Base-by-base conservation (phyloP, 371 early-diverging fungal genomes). In the Neoconidiobolus thromboides region DNA sequence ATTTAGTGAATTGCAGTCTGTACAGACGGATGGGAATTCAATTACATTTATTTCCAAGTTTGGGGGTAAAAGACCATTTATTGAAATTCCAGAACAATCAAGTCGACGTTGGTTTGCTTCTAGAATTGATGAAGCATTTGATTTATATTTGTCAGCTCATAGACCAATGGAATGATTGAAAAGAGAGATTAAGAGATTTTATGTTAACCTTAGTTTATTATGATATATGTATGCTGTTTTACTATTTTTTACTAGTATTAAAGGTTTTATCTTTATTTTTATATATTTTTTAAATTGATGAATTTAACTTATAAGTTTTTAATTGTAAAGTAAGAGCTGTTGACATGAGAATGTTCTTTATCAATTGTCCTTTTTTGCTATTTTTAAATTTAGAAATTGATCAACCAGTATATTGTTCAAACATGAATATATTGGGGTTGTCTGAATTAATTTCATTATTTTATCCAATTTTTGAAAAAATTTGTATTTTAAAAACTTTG, bases 71-170 rank as follows among this genome's bases (percentile, higher is more conserved):
- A 51, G 60, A 12, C 60, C 60, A 7, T 59, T 59, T 14, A 59
- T 59, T 2, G 50, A 38, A 1, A 59, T 59, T 10, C 39, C 38
- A 26, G 60, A 59, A n/a, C 42, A 39, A 14, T 5, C 48, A 41
- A n/a, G 50, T 3, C 36, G 50, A 26, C 36, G 42, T 38, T 59
- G 60, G 60, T 59, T 59, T 41, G n/a, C 14, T 36, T 38, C 60
- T 7, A 26, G 48, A 12, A 47, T 59, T 37, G 60, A 59, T 10
- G 60, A 59, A 42, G 60, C 37, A 1, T 47, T 49, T 12, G 48
- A 59, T 41, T 7, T 40, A 14, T 50, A 50, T 51, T 37, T 46
- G 38, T 10, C 26, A n/a, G 9, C 42, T 10, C 6, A 38, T 12
- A 39, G 42, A 41, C 55, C 55, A 41, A 15, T 54, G 39, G 55